Percentiles rank a stretch among this genome's conserved stretches.
Conservation (phyloP, 2,329 filamentous ascomycete genomes). For the Diaporthe nobilis region DNA sequence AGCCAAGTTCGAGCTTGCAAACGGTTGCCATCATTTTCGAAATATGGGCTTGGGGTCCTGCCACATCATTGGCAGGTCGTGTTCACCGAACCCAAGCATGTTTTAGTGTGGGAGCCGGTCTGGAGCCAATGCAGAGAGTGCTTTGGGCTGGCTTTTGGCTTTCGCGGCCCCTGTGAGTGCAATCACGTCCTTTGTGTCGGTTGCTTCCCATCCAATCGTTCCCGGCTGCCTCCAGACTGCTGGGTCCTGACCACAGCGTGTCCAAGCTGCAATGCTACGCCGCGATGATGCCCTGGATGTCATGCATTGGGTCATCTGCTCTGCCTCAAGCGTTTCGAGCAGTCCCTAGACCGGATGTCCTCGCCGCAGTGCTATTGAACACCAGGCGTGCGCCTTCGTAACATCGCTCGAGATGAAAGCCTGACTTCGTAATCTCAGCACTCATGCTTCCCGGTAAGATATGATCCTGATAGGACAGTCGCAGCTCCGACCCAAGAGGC, state of each 20-base stretch:
- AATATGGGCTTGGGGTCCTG: background rate
- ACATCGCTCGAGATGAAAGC: slow-evolving; percentile 22
- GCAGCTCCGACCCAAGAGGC: background rate
- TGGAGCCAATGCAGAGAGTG: slow-evolving; percentile 15
- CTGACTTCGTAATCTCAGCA: slow-evolving; percentile 24
- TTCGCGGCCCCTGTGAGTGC: background rate
- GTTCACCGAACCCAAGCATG: slow-evolving; percentile 21
- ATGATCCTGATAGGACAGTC: background rate
- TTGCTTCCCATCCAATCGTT: slow-evolving; percentile 31
- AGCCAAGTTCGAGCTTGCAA: slow-evolving; percentile 25
- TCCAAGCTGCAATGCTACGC: slow-evolving; percentile 33
- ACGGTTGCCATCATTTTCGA: background rate
- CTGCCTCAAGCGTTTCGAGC: slow-evolving; percentile 11
- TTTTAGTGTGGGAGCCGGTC: slow-evolving; percentile 28
- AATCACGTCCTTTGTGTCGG: slow-evolving; percentile 8
- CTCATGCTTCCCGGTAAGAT: background rate
- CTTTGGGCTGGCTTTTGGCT: slow-evolving; percentile 15
- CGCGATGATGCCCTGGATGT: slow-evolving; percentile 31
- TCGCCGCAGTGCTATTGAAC: slow-evolving; percentile 10
- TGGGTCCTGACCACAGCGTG: slow-evolving; percentile 20
- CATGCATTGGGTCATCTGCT: slow-evolving; percentile 30
- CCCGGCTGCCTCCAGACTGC: slow-evolving; percentile 38
- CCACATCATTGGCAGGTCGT: slow-evolving; percentile 9
- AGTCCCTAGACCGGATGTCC: background rate
- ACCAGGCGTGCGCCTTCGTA: slow-evolving; percentile 10